These are phyloP conservation scores for Parsonsia alboflavescens DNA, from an alignment of 257 asterid species.

Conservation along the genomic window DNA sequence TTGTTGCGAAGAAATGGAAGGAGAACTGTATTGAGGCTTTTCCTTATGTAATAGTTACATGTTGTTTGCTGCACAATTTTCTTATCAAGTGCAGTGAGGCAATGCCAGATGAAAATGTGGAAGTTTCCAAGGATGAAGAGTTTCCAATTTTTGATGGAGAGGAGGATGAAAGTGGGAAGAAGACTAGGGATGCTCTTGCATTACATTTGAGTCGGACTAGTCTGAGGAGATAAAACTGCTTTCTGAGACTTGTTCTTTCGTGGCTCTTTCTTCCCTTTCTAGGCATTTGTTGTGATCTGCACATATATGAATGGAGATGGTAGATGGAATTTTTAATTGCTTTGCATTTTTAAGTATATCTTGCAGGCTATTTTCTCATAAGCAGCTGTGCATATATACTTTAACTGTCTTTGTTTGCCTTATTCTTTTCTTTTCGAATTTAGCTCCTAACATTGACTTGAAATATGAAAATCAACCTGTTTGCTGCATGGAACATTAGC, in stretches of 20 bases:
- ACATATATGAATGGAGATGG: not conserved
- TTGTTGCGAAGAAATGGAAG: constrained; percentile 65
- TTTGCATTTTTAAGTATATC: not conserved
- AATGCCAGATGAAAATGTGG: constrained; percentile 39
- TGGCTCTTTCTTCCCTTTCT: too few relatives aligned
- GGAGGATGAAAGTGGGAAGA: constrained; percentile 54
- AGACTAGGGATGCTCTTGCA: constrained; percentile 66
- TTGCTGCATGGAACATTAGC: not conserved
- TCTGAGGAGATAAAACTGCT: constrained; percentile 34
- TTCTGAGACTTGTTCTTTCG: not conserved
- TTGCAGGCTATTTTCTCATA: not conserved
- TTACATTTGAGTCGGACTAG: constrained; percentile 60
- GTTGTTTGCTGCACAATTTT: constrained; percentile 91
- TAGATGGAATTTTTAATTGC: not conserved
- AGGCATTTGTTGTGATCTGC: not conserved
- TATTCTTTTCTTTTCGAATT: not conserved
- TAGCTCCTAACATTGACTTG: not conserved
- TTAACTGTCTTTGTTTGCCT: not conserved
- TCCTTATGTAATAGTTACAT: constrained; percentile 65
- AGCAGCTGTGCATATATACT: not conserved
- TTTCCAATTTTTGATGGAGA: constrained; percentile 52
- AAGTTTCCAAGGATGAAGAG: constrained; percentile 25
- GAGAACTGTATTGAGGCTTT: constrained; percentile 67
- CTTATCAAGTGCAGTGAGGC: constrained; percentile 85
- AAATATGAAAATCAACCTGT: not conserved